phyloP scores from a whole-genome alignment of 192 early-diverging fungal genomes.

The Chytriomyces confervae region DNA sequence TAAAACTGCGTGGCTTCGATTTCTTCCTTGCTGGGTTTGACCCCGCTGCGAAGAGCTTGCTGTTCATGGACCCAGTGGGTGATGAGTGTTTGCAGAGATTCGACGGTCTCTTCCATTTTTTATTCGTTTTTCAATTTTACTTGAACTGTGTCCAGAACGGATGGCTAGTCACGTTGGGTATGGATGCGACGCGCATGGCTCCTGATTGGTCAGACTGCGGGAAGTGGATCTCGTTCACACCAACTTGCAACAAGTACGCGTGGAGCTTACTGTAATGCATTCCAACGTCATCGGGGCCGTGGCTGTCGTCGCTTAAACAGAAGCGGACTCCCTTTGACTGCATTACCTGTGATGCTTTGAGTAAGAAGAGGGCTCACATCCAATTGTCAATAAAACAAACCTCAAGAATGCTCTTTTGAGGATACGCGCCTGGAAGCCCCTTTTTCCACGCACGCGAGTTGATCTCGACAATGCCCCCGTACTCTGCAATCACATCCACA shows the following conservation, averaged over 20 bases:
- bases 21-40: neutral
- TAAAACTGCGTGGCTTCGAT: neutral
- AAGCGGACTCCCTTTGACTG: conserved; percentile 72
- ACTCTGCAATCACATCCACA: conserved; percentile 75
- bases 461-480: conserved; percentile 91
- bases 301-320: conserved; percentile 92
- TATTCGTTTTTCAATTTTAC: neutral
- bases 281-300: conserved; percentile 87
- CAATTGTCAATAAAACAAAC: conserved; percentile 44
- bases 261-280: conserved; percentile 80
- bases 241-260: conserved; percentile 73
- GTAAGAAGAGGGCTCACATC: neutral
- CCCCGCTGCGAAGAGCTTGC: neutral
- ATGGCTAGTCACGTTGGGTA: conserved; percentile 2
- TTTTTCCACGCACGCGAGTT: conserved; percentile 95
- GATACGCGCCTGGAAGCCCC: conserved; percentile 84
- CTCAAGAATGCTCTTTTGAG: conserved; percentile 80
- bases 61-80: neutral
- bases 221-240: conserved; percentile 27
- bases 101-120: neutral
- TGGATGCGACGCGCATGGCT: neutral
- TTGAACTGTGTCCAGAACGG: conserved; percentile 27
- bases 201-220: neutral
- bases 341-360: conserved; percentile 51
- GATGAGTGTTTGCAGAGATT: neutral